Percentiles rank a stretch among this genome's conserved stretches.
These are phyloP conservation scores for Colletotrichum tabaci DNA, from an alignment of 2,329 filamentous ascomycete species.

Conservation along the genomic window DNA sequence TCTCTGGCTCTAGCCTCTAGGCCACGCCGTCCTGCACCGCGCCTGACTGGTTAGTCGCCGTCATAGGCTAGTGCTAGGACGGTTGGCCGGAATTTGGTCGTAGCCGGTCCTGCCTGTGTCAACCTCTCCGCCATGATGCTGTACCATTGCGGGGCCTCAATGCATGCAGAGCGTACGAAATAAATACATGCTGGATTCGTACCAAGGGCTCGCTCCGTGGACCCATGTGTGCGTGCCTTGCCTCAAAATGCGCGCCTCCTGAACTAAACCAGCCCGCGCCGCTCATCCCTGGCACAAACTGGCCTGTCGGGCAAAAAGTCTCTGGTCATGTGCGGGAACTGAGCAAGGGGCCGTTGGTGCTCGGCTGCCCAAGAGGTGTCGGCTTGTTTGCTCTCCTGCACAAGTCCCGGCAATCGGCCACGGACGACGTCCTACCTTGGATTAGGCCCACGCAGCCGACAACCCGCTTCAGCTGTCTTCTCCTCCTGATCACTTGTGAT, in stretches of 20 bases:
- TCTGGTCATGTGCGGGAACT: conserved; percentile 35
- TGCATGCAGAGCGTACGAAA: conserved; percentile 29
- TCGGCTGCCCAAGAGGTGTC: conserved; percentile 24
- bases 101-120: conserved; percentile 22
- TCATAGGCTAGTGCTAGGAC: conserved; percentile 26
- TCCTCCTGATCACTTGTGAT: conserved; percentile 7
- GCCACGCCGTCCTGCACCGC: conserved; percentile 26
- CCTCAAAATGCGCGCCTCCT: conserved; percentile 35
- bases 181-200: background rate
- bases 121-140: conserved; percentile 37
- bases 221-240: conserved; percentile 20
- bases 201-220: conserved; percentile 38
- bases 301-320: conserved; percentile 31
- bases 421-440: conserved; percentile 23
- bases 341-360: conserved; percentile 28
- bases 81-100: conserved; percentile 16
- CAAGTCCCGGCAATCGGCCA: conserved; percentile 33
- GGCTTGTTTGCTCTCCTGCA: conserved; percentile 22
- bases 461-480: background rate
- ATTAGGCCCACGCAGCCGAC: conserved; percentile 16
- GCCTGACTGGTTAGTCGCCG: conserved; percentile 37
- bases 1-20: conserved; percentile 21
- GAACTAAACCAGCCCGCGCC: conserved; percentile 31
- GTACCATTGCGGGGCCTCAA: conserved; percentile 37
- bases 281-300: conserved; percentile 28